Evolutionary conservation across 805 yeast species (phyloP), one percentile per base, ranked within the genome.

Genomic region (Peterozyma toletana): DNA sequence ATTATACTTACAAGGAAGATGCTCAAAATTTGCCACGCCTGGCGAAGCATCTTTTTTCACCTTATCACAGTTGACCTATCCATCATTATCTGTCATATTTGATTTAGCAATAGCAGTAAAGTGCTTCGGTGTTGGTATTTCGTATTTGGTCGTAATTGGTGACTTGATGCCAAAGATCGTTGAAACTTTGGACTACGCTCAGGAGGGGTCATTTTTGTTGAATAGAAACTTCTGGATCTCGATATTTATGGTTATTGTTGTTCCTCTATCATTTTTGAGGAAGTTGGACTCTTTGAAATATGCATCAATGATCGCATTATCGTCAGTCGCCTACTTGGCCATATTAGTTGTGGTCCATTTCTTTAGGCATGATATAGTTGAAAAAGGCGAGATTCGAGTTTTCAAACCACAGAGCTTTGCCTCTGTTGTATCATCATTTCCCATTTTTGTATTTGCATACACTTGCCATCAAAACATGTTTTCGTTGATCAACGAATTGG

Each of bases 381-480:
- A 66, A 11, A 69, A 67, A 43, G 90, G 89, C 1, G 66, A 65
- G 0, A 60, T 85, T 41, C 56, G 74, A 45, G 44, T 70, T 51
- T 48, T 78, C 48, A 56, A 60, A 30, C 87, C 88, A 1, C 53
- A 57, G 21, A 60, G 73, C 5, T 57, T 70, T 13, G 52, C 70
- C 0, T 59, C 74, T 3, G 66, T 79, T n/a, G 70, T 90, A 15
- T 72, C 84, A 18, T 79, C 93, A 10, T 78, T 90, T 58, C 95
- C 97, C n/a, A 85, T 90, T 50, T 81, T 89, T 52, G 91, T 91
- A 11, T 90, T 91, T 68, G 96, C 96, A 0, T 91, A 80, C 63
- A 91, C 98, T 0, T 93, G 97, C 55, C 97, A 91, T 57, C 97
- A 91, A 61, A 91, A 91, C 64, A 87, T 87, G 88, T 88, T 87